Base-by-base conservation (phyloP, 495 filamentous ascomycete genomes). In the Aeminium ludgeri region DNA sequence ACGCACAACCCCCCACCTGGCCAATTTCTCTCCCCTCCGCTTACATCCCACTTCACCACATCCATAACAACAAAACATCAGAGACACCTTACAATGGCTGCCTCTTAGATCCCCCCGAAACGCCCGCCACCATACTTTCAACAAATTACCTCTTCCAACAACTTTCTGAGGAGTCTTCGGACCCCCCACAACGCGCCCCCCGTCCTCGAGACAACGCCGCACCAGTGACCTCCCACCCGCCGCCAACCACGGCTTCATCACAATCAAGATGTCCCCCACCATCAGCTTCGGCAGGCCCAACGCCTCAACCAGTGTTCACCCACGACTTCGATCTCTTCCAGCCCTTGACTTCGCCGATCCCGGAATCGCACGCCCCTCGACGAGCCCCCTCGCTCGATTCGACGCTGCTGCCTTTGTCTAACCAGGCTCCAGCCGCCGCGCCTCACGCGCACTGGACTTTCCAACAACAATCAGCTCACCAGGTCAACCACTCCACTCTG, bases 231-330 rank as follows among this genome's bases (percentile, higher is more conserved):
- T 65, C 68, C 69, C 46, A 66, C 50, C 65, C 61, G 63, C 72
- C 70, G 66, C 69, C 67, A 69, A 76, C 60, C 65, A 77, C 73
- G 73, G 72, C 74, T 74, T 63, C 55, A 40, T 48, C 66, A 57
- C 69, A 69, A 63, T 65, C 67, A 71, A 38, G 64, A 77, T 76
- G 72, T 71, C 71, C 68, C 62, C 64, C 69, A 59, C 57, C 69
- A 63, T 65, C 71, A 68, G 61, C 63, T 56, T 55, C 58, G 53
- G 54, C 61, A 47, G 44, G 43, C 37, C 44, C 34, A 48, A 45
- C 41, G 38, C 44, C 55, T 28, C 51, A 54, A 45, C 59, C 64
- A 36, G 56, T 53, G 37, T 53, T 55, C 48, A 58, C 45, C 33
- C 41, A 45, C 45, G 60, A 65, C 59, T 65, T 65, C 52, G 56